A percentile compares a stretch with the other conserved stretches of the same genome.
Conservation (phyloP, 2,329 filamentous ascomycete genomes). For the Fusarium floridanum region DNA sequence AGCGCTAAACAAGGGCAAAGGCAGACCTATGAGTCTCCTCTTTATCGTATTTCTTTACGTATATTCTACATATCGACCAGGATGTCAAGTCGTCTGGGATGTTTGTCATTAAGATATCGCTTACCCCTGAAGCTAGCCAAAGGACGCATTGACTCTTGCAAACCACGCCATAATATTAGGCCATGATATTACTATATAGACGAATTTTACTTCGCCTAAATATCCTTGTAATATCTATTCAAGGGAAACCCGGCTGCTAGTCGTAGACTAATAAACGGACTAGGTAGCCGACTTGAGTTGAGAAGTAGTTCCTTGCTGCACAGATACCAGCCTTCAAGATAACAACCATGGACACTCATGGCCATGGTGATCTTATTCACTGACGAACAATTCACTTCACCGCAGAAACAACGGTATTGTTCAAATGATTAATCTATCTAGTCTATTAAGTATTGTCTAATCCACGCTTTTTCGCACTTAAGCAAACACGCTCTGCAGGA, state of each 20-base stretch:
- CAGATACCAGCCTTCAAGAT: neutral
- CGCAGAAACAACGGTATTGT: neutral
- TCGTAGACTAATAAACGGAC: neutral
- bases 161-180: neutral
- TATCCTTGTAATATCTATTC: neutral
- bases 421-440: neutral
- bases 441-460: neutral
- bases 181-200: neutral
- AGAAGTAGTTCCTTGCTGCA: neutral
- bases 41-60: neutral
- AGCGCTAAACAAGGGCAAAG: neutral
- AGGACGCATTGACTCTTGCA: neutral
- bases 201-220: neutral
- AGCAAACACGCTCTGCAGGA: constrained; percentile 44
- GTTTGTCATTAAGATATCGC: neutral
- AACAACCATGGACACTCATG: neutral
- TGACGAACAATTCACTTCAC: neutral
- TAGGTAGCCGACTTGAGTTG: neutral
- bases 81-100: neutral
- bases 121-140: neutral
- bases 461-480: neutral
- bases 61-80: neutral
- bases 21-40: neutral
- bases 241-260: neutral
- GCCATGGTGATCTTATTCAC: neutral